phyloP scores from a whole-genome alignment of 1,284 basidiomycete species.

The Boletus calvinii region DNA sequence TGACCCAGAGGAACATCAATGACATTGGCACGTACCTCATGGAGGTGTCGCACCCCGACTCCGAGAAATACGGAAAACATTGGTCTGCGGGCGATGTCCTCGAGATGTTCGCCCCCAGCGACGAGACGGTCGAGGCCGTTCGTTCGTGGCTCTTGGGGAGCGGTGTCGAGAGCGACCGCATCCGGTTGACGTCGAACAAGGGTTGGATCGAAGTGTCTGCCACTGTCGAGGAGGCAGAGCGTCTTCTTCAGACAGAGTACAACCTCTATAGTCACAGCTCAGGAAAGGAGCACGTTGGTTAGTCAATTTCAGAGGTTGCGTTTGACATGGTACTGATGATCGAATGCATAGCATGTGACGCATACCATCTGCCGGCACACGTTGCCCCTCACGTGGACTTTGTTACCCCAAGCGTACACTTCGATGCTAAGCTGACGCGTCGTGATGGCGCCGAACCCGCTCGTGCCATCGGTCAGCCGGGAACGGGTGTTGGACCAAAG shows the following conservation, averaged over 20 bases:
- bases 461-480: conserved; percentile 14
- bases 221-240: conserved; percentile 42
- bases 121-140: conserved; percentile 38
- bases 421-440: conserved; percentile 24
- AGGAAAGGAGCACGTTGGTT: conserved; percentile 42
- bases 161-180: conserved; percentile 35
- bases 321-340: conserved; percentile 20
- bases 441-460: conserved; percentile 8
- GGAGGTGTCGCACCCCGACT: conserved; percentile 45
- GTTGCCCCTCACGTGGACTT: conserved; percentile 33
- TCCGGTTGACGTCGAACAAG: conserved; percentile 34
- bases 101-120: conserved; percentile 40
- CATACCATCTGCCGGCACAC: conserved; percentile 28
- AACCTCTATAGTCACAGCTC: conserved; percentile 38
- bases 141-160: conserved; percentile 39
- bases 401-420: conserved; percentile 27
- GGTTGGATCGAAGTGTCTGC: conserved; percentile 45
- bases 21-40: conserved; percentile 38
- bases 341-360: conserved; percentile 25
- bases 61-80: conserved; percentile 42
- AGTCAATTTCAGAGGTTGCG: conserved; percentile 8
- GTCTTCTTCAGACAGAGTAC: conserved; percentile 26
- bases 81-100: conserved; percentile 40
- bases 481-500: conserved; percentile 22
- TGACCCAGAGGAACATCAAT: conserved; percentile 42